phyloP scores from a whole-genome alignment of 78 protist genomes.

The Emiliania huxleyi region DNA sequence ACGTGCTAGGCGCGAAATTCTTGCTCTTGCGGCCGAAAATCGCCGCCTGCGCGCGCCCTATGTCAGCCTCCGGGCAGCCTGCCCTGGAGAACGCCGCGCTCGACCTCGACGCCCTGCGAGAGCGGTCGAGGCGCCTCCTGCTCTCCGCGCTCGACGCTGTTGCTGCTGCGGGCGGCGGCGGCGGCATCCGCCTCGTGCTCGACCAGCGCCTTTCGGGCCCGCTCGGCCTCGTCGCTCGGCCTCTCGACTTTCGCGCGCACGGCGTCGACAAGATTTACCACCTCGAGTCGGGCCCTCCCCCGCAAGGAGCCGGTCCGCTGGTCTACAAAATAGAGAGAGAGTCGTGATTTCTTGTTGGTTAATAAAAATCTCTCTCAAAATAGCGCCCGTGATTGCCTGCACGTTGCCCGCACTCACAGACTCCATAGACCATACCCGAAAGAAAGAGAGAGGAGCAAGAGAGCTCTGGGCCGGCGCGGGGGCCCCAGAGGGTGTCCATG shows the following conservation, averaged over 20 bases:
- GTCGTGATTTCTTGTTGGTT: too few species aligned
- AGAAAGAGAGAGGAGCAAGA: too few species aligned
- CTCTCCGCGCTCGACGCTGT: neutral
- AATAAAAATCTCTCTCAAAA: too few species aligned
- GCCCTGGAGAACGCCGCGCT: neutral
- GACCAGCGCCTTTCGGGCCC: conserved; percentile 80
- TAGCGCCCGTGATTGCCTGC: neutral
- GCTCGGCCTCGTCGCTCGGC: conserved; percentile 71
- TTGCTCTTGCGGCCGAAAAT: too few species aligned
- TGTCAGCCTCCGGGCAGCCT: neutral
- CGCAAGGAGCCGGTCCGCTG: conserved; percentile 42
- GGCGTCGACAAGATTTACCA: conserved; percentile 79
- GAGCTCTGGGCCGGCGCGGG: too few species aligned
- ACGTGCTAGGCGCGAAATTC: too few species aligned
- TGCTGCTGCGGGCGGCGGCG: neutral
- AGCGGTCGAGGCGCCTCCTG: neutral
- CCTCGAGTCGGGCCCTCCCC: conserved; percentile 52
- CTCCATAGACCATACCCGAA: too few species aligned
- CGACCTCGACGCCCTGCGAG: neutral
- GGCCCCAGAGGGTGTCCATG: too few species aligned
- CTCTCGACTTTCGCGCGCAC: conserved; percentile 38
- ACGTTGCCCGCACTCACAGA: too few species aligned
- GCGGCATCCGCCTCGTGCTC: conserved; percentile 70
- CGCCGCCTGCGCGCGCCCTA: too few species aligned
- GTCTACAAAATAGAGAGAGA: conserved; percentile 73